phyloP scores from a whole-genome alignment of 2,329 filamentous ascomycete species.

The Pezicula rhizophila region DNA sequence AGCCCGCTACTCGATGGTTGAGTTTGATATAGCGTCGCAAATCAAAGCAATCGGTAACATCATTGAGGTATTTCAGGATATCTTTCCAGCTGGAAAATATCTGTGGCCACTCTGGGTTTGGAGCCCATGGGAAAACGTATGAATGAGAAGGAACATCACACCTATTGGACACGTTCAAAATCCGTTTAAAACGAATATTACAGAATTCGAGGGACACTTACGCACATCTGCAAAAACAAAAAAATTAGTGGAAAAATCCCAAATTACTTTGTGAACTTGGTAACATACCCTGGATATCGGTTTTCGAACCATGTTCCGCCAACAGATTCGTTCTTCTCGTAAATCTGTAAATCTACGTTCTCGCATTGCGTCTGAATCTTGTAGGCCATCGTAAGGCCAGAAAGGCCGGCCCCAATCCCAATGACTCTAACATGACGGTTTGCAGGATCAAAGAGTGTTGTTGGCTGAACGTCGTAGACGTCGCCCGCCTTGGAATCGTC shows the following conservation, averaged over 20 bases:
- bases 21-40: not conserved
- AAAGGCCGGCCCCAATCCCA: not conserved
- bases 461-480: not conserved
- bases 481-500: not conserved
- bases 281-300: constrained; percentile 24
- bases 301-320: constrained; percentile 32
- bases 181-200: not conserved
- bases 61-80: constrained; percentile 8
- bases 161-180: not conserved
- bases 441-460: not conserved
- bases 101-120: constrained; percentile 51
- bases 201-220: not conserved
- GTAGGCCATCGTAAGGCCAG: not conserved
- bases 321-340: constrained; percentile 25
- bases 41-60: constrained; percentile 1
- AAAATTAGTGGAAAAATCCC: not conserved
- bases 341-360: not conserved
- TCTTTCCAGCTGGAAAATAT: constrained; percentile 5
- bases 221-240: not conserved
- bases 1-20: not conserved
- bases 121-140: constrained; percentile 35
- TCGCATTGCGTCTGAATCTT: not conserved
- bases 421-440: not conserved
- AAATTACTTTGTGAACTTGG: not conserved
- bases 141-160: not conserved